Conservation (phyloP, 2,329 filamentous ascomycete genomes). For the Zymoseptoria tritici region DNA sequence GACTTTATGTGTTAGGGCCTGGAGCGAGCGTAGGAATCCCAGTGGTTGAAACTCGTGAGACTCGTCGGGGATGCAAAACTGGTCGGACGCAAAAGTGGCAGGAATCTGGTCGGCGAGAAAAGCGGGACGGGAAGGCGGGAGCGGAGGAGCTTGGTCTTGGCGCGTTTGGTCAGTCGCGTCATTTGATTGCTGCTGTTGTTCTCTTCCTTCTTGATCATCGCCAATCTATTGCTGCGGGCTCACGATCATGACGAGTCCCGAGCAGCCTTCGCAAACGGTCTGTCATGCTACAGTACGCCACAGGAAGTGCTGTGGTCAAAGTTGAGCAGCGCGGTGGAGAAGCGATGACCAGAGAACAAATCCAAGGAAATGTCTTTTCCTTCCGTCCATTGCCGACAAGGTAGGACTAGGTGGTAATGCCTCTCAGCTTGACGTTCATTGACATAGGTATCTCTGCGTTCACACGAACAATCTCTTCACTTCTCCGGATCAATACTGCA, state of each 20-base stretch:
- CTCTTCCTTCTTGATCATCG: background rate
- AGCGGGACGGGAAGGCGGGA: background rate
- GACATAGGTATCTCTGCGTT: background rate
- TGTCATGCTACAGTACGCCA: background rate
- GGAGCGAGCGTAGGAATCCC: background rate
- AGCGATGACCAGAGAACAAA: background rate
- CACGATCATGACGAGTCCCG: background rate
- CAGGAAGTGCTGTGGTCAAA: background rate
- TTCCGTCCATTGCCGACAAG: background rate
- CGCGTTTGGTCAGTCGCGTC: background rate
- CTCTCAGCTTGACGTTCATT: background rate
- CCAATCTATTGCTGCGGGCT: background rate
- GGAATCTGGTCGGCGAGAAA: background rate
- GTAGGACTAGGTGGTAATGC: background rate
- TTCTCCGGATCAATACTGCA: background rate
- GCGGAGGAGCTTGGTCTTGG: background rate
- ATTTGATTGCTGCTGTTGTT: background rate
- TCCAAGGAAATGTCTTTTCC: background rate
- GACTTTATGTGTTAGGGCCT: conserved; percentile 1
- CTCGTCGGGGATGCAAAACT: background rate
- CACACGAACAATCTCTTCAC: background rate
- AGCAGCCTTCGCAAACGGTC: background rate
- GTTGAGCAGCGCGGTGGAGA: background rate
- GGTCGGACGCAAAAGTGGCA: conserved; percentile 5
- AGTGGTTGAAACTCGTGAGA: background rate